A percentile compares a stretch with the other conserved stretches of the same genome.
Conservation (phyloP, 2,329 filamentous ascomycete genomes). For the Leptographium galeiforme region DNA sequence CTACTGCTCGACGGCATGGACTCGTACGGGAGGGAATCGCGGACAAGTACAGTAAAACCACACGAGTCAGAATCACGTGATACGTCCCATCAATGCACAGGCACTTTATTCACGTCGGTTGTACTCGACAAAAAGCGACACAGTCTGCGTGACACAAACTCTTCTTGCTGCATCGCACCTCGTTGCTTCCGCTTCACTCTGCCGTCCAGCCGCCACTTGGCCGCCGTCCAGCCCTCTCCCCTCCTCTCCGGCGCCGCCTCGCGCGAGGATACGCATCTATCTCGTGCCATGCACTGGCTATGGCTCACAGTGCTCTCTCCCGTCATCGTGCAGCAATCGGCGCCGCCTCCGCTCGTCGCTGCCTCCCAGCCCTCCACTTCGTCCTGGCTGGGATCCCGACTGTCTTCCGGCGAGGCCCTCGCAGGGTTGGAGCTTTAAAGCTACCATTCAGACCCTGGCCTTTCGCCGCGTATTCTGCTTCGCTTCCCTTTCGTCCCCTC, state of each 20-base stretch:
- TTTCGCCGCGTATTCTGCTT: conserved; percentile 15
- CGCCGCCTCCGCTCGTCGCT: background rate
- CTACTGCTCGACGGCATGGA: too few relatives aligned
- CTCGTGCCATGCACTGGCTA: conserved; percentile 4
- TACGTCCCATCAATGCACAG: too few relatives aligned
- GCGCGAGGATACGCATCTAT: background rate
- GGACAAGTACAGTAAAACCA: too few relatives aligned
- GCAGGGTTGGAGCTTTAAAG: conserved; percentile 35
- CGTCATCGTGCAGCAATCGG: background rate
- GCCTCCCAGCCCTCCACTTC: background rate
- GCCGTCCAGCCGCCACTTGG: background rate
- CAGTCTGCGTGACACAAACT: background rate
- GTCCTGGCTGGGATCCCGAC: background rate
- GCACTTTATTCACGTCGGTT: background rate
- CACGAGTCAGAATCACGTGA: too few relatives aligned
- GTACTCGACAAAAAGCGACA: background rate
- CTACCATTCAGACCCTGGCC: conserved; percentile 32
- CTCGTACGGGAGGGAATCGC: too few relatives aligned
- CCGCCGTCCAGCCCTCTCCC: background rate
- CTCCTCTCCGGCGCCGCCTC: background rate
- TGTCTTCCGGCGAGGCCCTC: background rate
- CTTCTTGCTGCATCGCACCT: background rate
- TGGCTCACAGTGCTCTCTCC: background rate
- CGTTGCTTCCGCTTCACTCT: background rate
- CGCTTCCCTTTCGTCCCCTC: conserved; percentile 3